Evolutionary conservation across 805 yeast genomes (phyloP).

Genomic region (Lipomyces sp.): DNA sequence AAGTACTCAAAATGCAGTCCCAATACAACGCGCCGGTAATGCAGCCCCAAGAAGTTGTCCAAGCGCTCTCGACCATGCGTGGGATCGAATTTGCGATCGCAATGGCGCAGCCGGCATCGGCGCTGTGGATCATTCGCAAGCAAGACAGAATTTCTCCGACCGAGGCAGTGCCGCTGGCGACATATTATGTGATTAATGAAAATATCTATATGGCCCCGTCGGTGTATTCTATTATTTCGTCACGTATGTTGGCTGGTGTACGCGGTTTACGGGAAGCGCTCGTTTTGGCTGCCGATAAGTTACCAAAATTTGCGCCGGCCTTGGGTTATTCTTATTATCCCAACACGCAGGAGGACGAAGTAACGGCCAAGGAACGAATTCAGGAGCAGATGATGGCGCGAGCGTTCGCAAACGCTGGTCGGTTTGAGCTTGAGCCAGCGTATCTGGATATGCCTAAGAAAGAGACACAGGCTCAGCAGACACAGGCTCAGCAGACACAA

Average conservation of each 20-base stretch:
- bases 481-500: slow-evolving; percentile 6
- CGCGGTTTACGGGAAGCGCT: slow-evolving; percentile 55
- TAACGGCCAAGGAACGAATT: slow-evolving; percentile 4
- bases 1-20: slow-evolving; percentile 91
- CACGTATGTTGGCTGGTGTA: slow-evolving; percentile 64
- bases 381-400: slow-evolving; percentile 38
- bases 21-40: slow-evolving; percentile 68
- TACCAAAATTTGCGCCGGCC: slow-evolving; percentile 63
- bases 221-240: slow-evolving; percentile 70
- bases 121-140: slow-evolving; percentile 87
- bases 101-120: slow-evolving; percentile 75
- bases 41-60: slow-evolving; percentile 49
- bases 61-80: slow-evolving; percentile 68
- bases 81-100: slow-evolving; percentile 86
- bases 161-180: slow-evolving; percentile 62
- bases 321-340: slow-evolving; percentile 60
- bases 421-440: slow-evolving; percentile 7
- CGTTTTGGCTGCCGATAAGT: slow-evolving; percentile 28
- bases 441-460: slow-evolving; percentile 24
- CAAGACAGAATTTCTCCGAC: slow-evolving; percentile 66
- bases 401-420: slow-evolving; percentile 35
- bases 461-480: slow-evolving; percentile 4
- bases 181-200: slow-evolving; percentile 88
- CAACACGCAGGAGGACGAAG: slow-evolving; percentile 31
- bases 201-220: slow-evolving; percentile 90